Evolutionary conservation across 192 early-diverging fungal species (phyloP).

Genomic region (Coemansia sp.): DNA sequence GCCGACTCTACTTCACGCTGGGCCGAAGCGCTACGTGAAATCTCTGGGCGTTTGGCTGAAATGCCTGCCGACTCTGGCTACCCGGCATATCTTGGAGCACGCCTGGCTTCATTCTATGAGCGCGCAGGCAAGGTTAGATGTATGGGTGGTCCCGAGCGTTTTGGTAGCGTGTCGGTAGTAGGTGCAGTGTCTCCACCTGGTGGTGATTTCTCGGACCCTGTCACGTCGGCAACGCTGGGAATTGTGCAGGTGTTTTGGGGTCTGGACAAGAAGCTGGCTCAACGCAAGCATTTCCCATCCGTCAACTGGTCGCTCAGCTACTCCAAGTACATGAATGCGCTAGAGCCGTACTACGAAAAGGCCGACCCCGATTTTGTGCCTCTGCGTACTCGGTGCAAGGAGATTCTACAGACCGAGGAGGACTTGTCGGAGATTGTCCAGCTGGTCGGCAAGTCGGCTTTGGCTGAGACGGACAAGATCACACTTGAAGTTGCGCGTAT

Average conservation of each 20-base stretch:
- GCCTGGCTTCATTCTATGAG: constrained; percentile 99
- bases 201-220: constrained; percentile 99
- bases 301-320: constrained; percentile 99
- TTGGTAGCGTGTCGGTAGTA: constrained; percentile 95
- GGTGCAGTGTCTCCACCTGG: constrained; percentile 99
- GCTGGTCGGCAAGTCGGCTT: constrained; percentile 92
- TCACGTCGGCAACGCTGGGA: constrained; percentile 92
- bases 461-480: constrained; percentile 98
- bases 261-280: constrained; percentile 99
- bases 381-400: constrained; percentile 91
- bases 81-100: constrained; percentile 97
- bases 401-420: constrained; percentile 98
- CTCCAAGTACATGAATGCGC: constrained; percentile 97
- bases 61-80: constrained; percentile 99
- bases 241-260: constrained; percentile 99
- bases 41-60: constrained; percentile 99
- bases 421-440: constrained; percentile 99
- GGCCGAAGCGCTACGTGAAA: constrained; percentile 99
- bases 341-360: constrained; percentile 93
- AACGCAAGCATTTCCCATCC: constrained; percentile 99
- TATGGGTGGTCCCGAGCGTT: constrained; percentile 87
- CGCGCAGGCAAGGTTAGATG: constrained; percentile 97
- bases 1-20: constrained; percentile 99
- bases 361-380: constrained; percentile 91
- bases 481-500: constrained; percentile 95